A percentile compares a stretch with the other conserved stretches of the same genome.
phyloP scores from a whole-genome alignment of 805 yeast species.

The Metschnikowia continentalis region DNA sequence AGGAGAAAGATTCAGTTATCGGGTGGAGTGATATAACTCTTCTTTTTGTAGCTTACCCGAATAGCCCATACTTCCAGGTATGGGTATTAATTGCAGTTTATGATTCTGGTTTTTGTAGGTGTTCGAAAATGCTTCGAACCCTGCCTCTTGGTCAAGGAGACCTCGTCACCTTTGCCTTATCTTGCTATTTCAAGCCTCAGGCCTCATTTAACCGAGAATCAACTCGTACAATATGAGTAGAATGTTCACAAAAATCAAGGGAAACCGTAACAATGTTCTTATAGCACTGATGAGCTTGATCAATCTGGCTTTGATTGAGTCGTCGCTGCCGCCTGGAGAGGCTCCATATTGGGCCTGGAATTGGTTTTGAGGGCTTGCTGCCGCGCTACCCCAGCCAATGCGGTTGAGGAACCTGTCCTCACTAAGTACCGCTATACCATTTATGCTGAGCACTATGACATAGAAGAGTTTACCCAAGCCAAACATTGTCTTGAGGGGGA shows the following conservation, averaged over 20 bases:
- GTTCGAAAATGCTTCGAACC: background rate
- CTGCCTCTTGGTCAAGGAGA: background rate
- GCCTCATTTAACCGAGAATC: constrained; percentile 48
- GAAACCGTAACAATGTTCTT: constrained; percentile 70
- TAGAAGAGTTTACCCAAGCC: constrained; percentile 59
- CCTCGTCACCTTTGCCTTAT: background rate
- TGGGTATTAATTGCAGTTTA: background rate
- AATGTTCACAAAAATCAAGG: constrained; percentile 64
- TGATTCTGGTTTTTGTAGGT: background rate
- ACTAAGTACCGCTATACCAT: constrained; percentile 73
- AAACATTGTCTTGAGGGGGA: constrained; percentile 36
- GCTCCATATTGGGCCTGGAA: constrained; percentile 31
- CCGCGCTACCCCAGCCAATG: constrained; percentile 34
- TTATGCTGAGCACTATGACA: constrained; percentile 56
- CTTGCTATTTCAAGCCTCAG: background rate
- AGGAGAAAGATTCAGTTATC: constrained; percentile 6
- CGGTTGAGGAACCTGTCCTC: constrained; percentile 77
- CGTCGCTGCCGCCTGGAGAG: constrained; percentile 35
- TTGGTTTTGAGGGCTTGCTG: constrained; percentile 15
- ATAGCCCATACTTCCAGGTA: background rate
- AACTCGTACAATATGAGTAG: constrained; percentile 67
- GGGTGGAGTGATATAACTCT: background rate
- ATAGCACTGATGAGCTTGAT: constrained; percentile 68
- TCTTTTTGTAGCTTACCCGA: background rate
- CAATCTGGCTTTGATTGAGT: constrained; percentile 52